Percentiles rank a stretch among this genome's conserved stretches.
Conservation (phyloP, 2,329 filamentous ascomycete species). For the Neonectria ditissima region DNA sequence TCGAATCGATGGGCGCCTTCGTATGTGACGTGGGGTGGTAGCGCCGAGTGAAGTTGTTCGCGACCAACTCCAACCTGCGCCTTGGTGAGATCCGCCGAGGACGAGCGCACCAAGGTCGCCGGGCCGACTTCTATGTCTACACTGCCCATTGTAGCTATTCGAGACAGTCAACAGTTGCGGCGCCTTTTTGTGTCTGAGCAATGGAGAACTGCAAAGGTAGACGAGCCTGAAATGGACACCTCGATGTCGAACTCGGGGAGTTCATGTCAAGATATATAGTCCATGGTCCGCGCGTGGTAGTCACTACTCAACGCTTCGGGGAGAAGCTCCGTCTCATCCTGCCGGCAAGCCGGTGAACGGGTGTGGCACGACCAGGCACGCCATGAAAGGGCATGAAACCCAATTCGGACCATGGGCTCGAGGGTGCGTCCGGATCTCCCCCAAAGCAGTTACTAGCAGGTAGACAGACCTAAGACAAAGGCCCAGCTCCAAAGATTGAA, state of each 20-base stretch:
- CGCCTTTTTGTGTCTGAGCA: neutral
- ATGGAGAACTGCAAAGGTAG: neutral
- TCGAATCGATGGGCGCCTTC: constrained; percentile 58
- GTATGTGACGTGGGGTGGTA: constrained; percentile 50
- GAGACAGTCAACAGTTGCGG: neutral
- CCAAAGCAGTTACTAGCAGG: constrained; percentile 17
- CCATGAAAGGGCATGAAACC: constrained; percentile 41
- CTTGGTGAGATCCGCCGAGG: constrained; percentile 43
- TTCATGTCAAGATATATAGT: constrained; percentile 41
- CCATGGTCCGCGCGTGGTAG: constrained; percentile 13
- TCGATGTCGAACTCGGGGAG: constrained; percentile 24
- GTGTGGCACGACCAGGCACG: constrained; percentile 42
- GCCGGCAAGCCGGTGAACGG: constrained; percentile 22
- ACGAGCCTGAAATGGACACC: constrained; percentile 12
- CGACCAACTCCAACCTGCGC: constrained; percentile 51
- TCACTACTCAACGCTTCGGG: constrained; percentile 25
- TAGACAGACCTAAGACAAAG: too few relatives aligned
- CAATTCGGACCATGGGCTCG: constrained; percentile 28
- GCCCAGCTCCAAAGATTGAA: neutral
- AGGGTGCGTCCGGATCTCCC: constrained; percentile 9
- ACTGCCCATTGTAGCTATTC: constrained; percentile 35
- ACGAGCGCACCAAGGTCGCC: constrained; percentile 39
- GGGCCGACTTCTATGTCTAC: constrained; percentile 46
- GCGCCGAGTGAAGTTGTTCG: constrained; percentile 49
- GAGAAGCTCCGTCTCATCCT: constrained; percentile 35